Evolutionary conservation across 768 basidiomycete genomes (phyloP).

Genomic region (Naganishia onofrii): DNA sequence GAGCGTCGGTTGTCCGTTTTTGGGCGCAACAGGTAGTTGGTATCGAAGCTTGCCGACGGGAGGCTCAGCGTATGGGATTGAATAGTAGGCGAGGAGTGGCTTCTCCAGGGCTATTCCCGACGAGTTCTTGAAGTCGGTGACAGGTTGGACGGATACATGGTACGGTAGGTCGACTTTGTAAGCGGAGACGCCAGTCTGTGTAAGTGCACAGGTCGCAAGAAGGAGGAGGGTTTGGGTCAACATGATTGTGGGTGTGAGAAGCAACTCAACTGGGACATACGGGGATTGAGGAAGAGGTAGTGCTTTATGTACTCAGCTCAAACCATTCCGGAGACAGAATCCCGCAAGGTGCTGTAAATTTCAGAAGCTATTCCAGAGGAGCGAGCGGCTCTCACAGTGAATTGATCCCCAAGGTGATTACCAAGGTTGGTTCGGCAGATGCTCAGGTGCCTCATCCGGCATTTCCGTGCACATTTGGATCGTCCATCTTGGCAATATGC

Average conservation of each 20-base stretch:
- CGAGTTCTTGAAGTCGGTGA: conserved; percentile 10
- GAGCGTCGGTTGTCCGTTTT: not conserved
- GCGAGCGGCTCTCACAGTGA: no score
- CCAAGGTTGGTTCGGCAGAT: no score
- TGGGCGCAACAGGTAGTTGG: conserved; percentile 7
- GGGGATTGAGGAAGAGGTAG: not conserved
- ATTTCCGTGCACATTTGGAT: no score
- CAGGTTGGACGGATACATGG: conserved; percentile 21
- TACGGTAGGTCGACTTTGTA: conserved; percentile 18
- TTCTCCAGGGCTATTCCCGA: conserved; percentile 16
- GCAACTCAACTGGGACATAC: not conserved
- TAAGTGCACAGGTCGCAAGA: not conserved
- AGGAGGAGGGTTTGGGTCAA: conserved; percentile 12
- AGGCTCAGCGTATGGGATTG: conserved; percentile 28
- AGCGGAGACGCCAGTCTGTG: not conserved
- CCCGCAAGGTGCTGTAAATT: no score
- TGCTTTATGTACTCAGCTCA: conserved; percentile 7
- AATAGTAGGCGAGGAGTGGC: conserved; percentile 25
- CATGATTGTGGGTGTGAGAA: not conserved
- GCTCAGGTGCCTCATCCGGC: no score
- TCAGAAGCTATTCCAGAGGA: no score
- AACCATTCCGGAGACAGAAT: no score
- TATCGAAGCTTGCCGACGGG: conserved; percentile 25
- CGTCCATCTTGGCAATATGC: no score
- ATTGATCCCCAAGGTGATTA: no score